Conservation (phyloP, 805 yeast genomes). For the Jamesozyma gamospora region DNA sequence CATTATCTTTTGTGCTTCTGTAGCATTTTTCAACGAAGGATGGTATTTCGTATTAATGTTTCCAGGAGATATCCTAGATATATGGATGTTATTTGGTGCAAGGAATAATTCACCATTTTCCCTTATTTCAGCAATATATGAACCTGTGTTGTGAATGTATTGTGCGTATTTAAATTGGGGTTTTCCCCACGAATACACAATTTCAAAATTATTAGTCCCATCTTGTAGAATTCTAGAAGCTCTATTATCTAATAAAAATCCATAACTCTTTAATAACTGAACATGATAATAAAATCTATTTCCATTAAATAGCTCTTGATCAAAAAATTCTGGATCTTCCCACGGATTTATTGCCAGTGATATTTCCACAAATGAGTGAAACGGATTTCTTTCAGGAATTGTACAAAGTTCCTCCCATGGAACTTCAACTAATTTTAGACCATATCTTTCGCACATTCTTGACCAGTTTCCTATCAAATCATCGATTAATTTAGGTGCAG, state of each 20-base stretch:
- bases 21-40: slow-evolving; percentile 25
- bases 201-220: slow-evolving; percentile 43
- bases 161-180: slow-evolving; percentile 78
- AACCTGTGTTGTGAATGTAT: slow-evolving; percentile 82
- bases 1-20: slow-evolving; percentile 70
- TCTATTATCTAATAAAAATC: slow-evolving; percentile 73
- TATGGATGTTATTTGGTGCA: slow-evolving; percentile 80
- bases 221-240: slow-evolving; percentile 55
- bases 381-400: slow-evolving; percentile 70
- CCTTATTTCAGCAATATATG: slow-evolving; percentile 77
- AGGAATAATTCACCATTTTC: slow-evolving; percentile 68
- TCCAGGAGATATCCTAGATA: slow-evolving; percentile 56
- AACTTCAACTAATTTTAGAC: slow-evolving; percentile 70
- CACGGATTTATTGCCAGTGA: slow-evolving; percentile 64
- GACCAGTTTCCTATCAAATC: slow-evolving; percentile 71
- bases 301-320: slow-evolving; percentile 33
- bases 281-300: slow-evolving; percentile 69
- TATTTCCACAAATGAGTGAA: slow-evolving; percentile 74
- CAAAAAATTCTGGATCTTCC: slow-evolving; percentile 44
- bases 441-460: slow-evolving; percentile 76
- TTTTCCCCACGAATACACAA: slow-evolving; percentile 83
- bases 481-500: slow-evolving; percentile 77
- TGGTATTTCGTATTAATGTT: slow-evolving; percentile 27
- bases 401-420: slow-evolving; percentile 84
- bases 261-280: slow-evolving; percentile 55